These are phyloP conservation scores for Penicillium decumbens DNA, from an alignment of 2,329 filamentous ascomycete species.

Conservation along the genomic window DNA sequence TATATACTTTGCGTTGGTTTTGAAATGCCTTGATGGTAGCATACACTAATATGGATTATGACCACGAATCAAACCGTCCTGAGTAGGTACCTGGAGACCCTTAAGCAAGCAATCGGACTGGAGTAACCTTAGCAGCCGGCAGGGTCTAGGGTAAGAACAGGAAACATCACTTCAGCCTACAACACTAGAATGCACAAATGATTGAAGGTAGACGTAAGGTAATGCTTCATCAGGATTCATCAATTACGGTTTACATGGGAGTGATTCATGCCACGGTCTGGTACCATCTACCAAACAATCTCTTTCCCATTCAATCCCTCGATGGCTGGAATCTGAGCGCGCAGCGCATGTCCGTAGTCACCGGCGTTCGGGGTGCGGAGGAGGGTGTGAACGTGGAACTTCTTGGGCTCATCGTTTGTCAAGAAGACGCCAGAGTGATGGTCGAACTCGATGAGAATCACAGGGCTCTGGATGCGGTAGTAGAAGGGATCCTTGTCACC, in stretches of 20 bases:
- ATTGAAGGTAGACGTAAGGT: neutral
- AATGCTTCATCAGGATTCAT: conserved; percentile 16
- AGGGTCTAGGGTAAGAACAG: neutral
- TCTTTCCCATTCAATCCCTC: conserved; percentile 38
- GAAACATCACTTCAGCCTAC: neutral
- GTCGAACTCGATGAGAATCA: conserved; percentile 71
- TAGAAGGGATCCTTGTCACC: conserved; percentile 68
- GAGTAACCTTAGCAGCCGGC: conserved; percentile 2
- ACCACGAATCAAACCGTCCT: neutral
- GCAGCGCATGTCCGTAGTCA: conserved; percentile 63
- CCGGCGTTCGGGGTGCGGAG: conserved; percentile 68
- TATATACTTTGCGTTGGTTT: conserved; percentile 2
- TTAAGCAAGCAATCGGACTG: conserved; percentile 5
- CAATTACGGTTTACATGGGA: conserved; percentile 14
- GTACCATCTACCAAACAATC: conserved; percentile 30
- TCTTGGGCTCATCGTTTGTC: conserved; percentile 65
- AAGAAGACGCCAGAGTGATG: conserved; percentile 76
- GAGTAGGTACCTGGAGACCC: conserved; percentile 1
- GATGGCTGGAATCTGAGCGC: conserved; percentile 33
- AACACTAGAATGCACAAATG: conserved; percentile 1
- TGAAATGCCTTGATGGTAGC: neutral
- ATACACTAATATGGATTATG: conserved; percentile 8
- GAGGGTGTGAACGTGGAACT: conserved; percentile 75
- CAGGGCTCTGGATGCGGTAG: conserved; percentile 71
- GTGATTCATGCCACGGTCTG: neutral